A percentile compares a stretch with the other conserved stretches of the same genome.
These are phyloP conservation scores for Chlorella vulgaris DNA, from an alignment of 139 green algal genomes.

Conservation along the genomic window DNA sequence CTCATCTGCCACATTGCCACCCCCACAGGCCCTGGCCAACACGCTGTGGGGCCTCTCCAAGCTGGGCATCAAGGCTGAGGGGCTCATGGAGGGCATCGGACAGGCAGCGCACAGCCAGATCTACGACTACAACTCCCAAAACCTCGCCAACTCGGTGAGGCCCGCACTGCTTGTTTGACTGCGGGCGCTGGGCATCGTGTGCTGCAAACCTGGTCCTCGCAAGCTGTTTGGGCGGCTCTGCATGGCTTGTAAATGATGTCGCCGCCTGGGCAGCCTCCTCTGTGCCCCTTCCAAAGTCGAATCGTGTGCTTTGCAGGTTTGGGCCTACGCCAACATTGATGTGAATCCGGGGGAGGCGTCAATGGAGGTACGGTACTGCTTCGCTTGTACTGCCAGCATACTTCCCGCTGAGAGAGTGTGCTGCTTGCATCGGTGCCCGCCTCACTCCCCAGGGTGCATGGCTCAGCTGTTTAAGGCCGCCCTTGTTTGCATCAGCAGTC, in stretches of 20 bases:
- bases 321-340: slow-evolving; percentile 43
- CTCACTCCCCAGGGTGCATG: too few relatives aligned
- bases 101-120: slow-evolving; percentile 27
- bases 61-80: slow-evolving; percentile 43
- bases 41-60: slow-evolving; percentile 66
- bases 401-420: too few relatives aligned
- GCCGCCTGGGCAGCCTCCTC: too few relatives aligned
- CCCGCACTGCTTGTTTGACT: too few relatives aligned
- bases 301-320: slow-evolving; percentile 49
- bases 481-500: background rate
- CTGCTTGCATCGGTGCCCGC: too few relatives aligned
- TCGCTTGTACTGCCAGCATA: background rate
- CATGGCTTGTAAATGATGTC: background rate
- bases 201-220: too few relatives aligned
- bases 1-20: background rate
- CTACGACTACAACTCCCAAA: slow-evolving; percentile 62
- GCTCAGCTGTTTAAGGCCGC: too few relatives aligned
- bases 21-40: slow-evolving; percentile 63
- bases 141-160: slow-evolving; percentile 57
- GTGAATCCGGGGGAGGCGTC: slow-evolving; percentile 24
- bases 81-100: slow-evolving; percentile 49
- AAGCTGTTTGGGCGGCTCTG: background rate
- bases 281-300: too few relatives aligned
- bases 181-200: too few relatives aligned
- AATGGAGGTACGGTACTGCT: background rate